phyloP scores from a whole-genome alignment of 805 yeast genomes.

The Cyberlindnera lachancei region DNA sequence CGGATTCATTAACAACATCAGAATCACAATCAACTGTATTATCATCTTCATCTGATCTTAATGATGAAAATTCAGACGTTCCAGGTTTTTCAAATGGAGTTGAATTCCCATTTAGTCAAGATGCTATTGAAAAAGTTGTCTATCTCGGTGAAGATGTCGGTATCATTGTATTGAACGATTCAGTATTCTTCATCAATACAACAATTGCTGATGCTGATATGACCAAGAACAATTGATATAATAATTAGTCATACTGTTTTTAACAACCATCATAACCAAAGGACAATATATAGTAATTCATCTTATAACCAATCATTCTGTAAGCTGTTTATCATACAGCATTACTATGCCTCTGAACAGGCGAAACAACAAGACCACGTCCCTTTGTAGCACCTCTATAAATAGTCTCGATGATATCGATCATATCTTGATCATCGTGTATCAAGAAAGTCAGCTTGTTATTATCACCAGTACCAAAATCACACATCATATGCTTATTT shows the following conservation, averaged over 20 bases:
- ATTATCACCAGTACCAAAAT: conserved; percentile 96
- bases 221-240: not conserved
- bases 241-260: no score
- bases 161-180: conserved; percentile 5
- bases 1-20: not conserved
- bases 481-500: conserved; percentile 97
- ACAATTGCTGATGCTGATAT: conserved; percentile 5
- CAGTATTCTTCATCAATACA: conserved; percentile 6
- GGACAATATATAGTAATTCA: no score
- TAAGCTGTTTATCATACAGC: conserved; percentile 1
- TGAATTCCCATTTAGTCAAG: conserved; percentile 5
- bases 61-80: not conserved
- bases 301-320: not conserved
- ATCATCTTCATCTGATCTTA: not conserved
- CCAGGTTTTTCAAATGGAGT: not conserved
- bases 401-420: conserved; percentile 83
- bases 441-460: conserved; percentile 82
- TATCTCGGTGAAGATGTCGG: conserved; percentile 3
- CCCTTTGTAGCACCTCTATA: conserved; percentile 91
- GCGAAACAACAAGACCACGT: conserved; percentile 83
- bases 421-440: conserved; percentile 78
- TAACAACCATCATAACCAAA: no score
- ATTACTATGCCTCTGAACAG: conserved; percentile 29
- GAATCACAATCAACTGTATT: not conserved
- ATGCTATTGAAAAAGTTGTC: conserved; percentile 3